Conservation (phyloP, 768 basidiomycete genomes). For the Suillus subalutaceus region DNA sequence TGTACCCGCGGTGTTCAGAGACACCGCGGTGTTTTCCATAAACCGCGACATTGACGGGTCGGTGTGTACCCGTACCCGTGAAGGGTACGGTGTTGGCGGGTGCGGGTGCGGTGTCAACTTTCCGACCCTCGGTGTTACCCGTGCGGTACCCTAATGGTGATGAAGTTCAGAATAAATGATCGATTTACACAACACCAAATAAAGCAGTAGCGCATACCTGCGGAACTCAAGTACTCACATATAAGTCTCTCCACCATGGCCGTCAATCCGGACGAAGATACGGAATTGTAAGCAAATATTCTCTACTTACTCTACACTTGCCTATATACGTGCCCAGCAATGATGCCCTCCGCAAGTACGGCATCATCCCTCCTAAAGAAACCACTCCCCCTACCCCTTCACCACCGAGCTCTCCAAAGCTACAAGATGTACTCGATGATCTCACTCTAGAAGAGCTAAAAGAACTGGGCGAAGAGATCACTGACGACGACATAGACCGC, state of each 20-base stretch:
- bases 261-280: constrained; percentile 87
- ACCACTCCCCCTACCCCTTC: constrained; percentile 76
- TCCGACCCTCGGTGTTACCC: too few species aligned
- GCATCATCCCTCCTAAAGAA: constrained; percentile 84
- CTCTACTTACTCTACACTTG: not conserved
- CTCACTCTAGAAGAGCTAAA: constrained; percentile 63
- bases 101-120: too few species aligned
- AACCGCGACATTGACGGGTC: too few species aligned
- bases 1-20: too few species aligned
- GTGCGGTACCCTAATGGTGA: too few species aligned
- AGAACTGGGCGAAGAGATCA: constrained; percentile 69
- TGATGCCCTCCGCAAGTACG: constrained; percentile 90
- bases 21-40: too few species aligned
- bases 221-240: not conserved
- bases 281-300: constrained; percentile 79
- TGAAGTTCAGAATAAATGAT: not conserved
- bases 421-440: constrained; percentile 68
- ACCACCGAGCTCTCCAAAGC: constrained; percentile 74
- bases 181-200: not conserved
- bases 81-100: too few species aligned
- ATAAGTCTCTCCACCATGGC: constrained; percentile 47
- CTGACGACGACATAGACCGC: constrained; percentile 77
- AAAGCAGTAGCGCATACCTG: not conserved
- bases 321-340: constrained; percentile 56
- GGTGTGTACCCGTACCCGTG: too few species aligned